phyloP scores from a whole-genome alignment of 1,284 basidiomycete genomes.

The Sanghuangporus baumii region DNA sequence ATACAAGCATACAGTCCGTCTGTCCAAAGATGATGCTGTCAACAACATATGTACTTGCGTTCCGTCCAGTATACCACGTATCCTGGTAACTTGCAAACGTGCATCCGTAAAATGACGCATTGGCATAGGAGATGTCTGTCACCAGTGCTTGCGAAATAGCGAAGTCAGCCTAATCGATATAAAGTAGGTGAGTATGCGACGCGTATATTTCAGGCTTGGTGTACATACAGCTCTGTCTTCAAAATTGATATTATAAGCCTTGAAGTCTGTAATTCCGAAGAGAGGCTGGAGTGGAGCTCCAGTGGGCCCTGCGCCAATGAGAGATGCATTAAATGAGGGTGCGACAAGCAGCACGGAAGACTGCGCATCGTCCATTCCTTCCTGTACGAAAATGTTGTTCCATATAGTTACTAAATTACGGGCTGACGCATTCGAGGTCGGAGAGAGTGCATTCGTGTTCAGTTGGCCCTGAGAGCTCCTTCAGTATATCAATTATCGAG shows the following conservation, averaged over 20 bases:
- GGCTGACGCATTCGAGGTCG: slow-evolving; percentile 31
- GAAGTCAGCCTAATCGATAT: slow-evolving; percentile 41
- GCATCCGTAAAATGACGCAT: slow-evolving; percentile 65
- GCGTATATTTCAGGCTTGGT: neutral
- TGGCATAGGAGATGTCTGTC: slow-evolving; percentile 54
- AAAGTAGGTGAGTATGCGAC: neutral
- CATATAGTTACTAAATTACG: slow-evolving; percentile 52
- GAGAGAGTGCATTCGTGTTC: slow-evolving; percentile 30
- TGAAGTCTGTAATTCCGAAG: slow-evolving; percentile 56
- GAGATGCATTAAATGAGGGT: slow-evolving; percentile 41
- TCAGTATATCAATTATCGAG: neutral
- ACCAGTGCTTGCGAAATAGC: slow-evolving; percentile 55
- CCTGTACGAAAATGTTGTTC: slow-evolving; percentile 38
- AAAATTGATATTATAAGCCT: slow-evolving; percentile 62
- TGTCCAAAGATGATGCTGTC: slow-evolving; percentile 59
- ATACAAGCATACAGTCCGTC: slow-evolving; percentile 48
- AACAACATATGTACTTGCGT: slow-evolving; percentile 53
- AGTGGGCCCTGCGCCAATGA: slow-evolving; percentile 51
- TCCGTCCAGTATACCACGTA: slow-evolving; percentile 59
- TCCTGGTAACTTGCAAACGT: slow-evolving; percentile 60
- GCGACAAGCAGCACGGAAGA: slow-evolving; percentile 50
- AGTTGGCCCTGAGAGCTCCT: slow-evolving; percentile 44
- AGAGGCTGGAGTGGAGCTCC: slow-evolving; percentile 49
- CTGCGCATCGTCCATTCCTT: slow-evolving; percentile 45
- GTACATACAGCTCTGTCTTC: slow-evolving; percentile 54